phyloP scores from a whole-genome alignment of 371 early-diverging fungal species.

The Mortierella sp. region DNA sequence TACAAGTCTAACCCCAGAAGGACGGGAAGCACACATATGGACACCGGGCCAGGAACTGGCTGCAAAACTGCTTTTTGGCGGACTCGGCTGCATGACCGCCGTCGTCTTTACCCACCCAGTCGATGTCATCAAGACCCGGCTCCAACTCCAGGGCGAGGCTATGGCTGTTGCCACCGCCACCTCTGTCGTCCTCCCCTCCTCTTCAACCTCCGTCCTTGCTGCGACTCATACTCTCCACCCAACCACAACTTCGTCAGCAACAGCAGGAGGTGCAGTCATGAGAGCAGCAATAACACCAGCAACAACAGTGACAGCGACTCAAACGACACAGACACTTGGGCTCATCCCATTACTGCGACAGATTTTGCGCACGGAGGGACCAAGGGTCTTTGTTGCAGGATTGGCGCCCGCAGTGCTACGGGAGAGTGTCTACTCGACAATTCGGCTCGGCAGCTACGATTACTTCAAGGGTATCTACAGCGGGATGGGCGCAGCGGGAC shows the following conservation, averaged over 20 bases:
- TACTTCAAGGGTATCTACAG: slow-evolving; percentile 59
- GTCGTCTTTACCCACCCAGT: slow-evolving; percentile 64
- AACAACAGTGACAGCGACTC: slow-evolving; percentile 1
- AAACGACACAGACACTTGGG: slow-evolving; percentile 20
- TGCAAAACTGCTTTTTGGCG: slow-evolving; percentile 59
- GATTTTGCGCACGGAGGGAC: slow-evolving; percentile 44
- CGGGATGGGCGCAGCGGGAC: slow-evolving; percentile 33
- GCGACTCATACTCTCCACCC: slow-evolving; percentile 14
- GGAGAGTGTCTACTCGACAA: slow-evolving; percentile 66
- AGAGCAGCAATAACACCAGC: neutral
- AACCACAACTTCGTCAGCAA: slow-evolving; percentile 5
- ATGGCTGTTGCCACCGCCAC: neutral
- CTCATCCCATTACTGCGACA: slow-evolving; percentile 32
- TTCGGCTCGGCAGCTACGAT: slow-evolving; percentile 72
- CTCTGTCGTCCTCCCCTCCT: slow-evolving; percentile 16
- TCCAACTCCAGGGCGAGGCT: slow-evolving; percentile 64
- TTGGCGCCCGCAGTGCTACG: slow-evolving; percentile 66
- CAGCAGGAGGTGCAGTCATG: neutral
- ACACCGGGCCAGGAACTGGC: slow-evolving; percentile 47
- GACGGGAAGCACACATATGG: slow-evolving; percentile 14
- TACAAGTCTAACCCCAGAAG: no score
- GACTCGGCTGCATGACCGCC: slow-evolving; percentile 60
- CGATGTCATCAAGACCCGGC: slow-evolving; percentile 65
- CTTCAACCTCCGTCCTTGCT: slow-evolving; percentile 14
- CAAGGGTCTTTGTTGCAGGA: slow-evolving; percentile 61